These are phyloP conservation scores for Parachaetomium inaequale DNA, from an alignment of 495 filamentous ascomycete species.

Conservation along the genomic window DNA sequence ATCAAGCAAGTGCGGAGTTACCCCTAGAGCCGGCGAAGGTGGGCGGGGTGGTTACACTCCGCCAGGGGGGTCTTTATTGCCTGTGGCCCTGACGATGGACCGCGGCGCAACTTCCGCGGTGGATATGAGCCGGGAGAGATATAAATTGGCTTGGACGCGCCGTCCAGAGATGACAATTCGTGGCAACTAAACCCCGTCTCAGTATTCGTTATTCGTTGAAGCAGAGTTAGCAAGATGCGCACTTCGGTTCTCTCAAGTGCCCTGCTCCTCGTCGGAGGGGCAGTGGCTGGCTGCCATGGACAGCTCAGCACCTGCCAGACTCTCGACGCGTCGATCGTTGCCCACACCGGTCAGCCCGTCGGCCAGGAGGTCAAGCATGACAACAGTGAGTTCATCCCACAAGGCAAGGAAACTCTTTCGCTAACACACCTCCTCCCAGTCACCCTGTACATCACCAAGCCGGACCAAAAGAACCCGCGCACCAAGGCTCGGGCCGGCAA, in stretches of 20 bases:
- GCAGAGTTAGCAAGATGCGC: conserved; percentile 9
- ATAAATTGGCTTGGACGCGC: too few species aligned
- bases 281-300: not conserved
- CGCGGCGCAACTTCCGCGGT: too few species aligned
- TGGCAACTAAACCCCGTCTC: not conserved
- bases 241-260: conserved; percentile 2
- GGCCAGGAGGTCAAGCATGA: conserved; percentile 32
- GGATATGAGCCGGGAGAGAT: too few species aligned
- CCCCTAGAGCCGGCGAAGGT: too few species aligned
- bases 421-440: conserved; percentile 22
- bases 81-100: too few species aligned
- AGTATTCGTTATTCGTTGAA: not conserved
- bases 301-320: not conserved
- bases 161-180: too few species aligned
- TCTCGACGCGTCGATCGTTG: conserved; percentile 27
- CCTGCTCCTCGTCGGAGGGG: conserved; percentile 15
- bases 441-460: conserved; percentile 39
- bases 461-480: conserved; percentile 25
- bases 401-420: not conserved
- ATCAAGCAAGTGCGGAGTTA: too few species aligned
- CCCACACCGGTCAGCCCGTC: conserved; percentile 32
- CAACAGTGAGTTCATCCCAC: conserved; percentile 27
- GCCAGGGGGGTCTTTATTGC: too few species aligned
- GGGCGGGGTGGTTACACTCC: too few species aligned
- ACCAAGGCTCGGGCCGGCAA: conserved; percentile 43